Base-by-base conservation (phyloP, 1,284 basidiomycete species). In the Baeospora myosura region DNA sequence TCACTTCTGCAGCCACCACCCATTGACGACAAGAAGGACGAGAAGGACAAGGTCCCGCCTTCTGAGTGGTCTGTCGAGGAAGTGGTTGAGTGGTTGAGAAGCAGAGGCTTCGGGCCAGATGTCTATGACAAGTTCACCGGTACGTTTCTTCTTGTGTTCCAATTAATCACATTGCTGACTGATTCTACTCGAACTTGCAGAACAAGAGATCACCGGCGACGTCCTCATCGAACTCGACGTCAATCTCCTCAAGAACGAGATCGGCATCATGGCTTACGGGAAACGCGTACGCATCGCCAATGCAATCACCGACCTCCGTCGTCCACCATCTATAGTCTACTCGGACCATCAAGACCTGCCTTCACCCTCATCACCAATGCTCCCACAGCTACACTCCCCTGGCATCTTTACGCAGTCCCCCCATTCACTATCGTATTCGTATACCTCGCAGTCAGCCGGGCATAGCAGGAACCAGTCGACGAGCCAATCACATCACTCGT, bases 151-250 rank as follows among this genome's bases (percentile, higher is more conserved):
- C n/a, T n/a, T n/a, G n/a, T n/a, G n/a, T n/a, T n/a, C n/a, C n/a
- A n/a, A n/a, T n/a, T n/a, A n/a, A n/a, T n/a, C n/a, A n/a, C n/a
- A n/a, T n/a, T n/a, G n/a, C n/a, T n/a, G n/a, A n/a, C n/a, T n/a
- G n/a, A n/a, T n/a, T n/a, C n/a, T n/a, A n/a, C n/a, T n/a, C n/a
- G n/a, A n/a, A n/a, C n/a, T n/a, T n/a, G n/a, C n/a, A n/a, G 92
- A 96, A 63, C 94, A 99, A 76, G 95, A 99, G 63, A 98, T 99
- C 46, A 89, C 92, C 0, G 95, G 96, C 11, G 96, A 98, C 54
- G 88, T 98, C 17, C 75, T 98, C 3, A 76, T 98, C 43, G 94
- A 97, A 53, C 85, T 98, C 50, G 93, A 98, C 53, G 81, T 85
- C 38, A 87, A 86, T 53, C 72, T 96, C 14, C 81, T 98, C 54